Evolutionary conservation across 1,139 yeast species (phyloP).

Genomic region (Wickerhamomyces sp.): DNA sequence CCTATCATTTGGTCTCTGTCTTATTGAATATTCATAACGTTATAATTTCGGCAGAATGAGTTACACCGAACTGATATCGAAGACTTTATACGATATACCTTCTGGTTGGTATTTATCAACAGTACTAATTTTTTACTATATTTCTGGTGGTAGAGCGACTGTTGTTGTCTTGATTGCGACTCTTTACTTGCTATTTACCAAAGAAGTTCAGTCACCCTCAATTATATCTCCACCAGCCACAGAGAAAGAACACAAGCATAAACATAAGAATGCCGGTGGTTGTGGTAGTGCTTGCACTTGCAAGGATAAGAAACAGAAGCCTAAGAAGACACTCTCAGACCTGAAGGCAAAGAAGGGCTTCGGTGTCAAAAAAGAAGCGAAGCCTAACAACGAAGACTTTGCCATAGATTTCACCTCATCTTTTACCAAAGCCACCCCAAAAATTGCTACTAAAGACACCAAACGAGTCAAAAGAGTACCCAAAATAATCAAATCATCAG

Average conservation of each 20-base stretch:
- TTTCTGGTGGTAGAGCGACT: constrained; percentile 33
- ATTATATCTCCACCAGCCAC: neutral
- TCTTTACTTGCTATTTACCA: constrained; percentile 24
- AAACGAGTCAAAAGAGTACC: constrained; percentile 21
- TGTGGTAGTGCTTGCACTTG: constrained; percentile 28
- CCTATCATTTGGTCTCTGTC: too few species aligned
- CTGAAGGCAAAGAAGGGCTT: constrained; percentile 20
- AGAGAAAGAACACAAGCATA: constrained; percentile 6
- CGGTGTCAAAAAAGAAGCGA: constrained; percentile 6
- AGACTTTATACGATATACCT: neutral
- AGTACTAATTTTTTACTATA: constrained; percentile 10
- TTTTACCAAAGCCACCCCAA: neutral
- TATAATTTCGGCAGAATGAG: too few species aligned
- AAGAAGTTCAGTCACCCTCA: constrained; percentile 7
- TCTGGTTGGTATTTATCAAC: neutral
- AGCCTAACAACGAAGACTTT: constrained; percentile 16
- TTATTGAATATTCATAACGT: too few species aligned
- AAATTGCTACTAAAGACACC: neutral
- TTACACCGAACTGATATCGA: too few species aligned
- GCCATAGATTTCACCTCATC: constrained; percentile 37
- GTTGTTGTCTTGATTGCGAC: constrained; percentile 26
- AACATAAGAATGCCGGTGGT: constrained; percentile 21
- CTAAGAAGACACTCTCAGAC: constrained; percentile 21
- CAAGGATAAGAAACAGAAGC: constrained; percentile 18
- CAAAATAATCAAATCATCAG: constrained; percentile 22